phyloP scores from a whole-genome alignment of 257 asterid genomes.

The Nicotiana noctiflora region DNA sequence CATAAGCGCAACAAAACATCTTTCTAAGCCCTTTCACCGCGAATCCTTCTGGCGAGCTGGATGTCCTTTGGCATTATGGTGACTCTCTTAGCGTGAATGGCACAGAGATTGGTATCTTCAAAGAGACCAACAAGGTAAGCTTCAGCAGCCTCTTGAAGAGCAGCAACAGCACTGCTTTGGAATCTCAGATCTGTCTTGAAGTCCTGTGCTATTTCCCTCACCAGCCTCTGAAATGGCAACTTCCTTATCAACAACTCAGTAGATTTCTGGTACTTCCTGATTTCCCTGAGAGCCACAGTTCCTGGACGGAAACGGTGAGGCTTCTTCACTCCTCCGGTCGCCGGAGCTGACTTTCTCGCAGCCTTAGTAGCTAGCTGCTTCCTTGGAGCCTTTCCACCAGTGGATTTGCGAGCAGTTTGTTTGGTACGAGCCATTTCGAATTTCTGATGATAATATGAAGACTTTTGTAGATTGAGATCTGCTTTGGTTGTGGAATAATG shows the following conservation, averaged over 20 bases:
- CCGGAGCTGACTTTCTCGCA: constrained; percentile 57
- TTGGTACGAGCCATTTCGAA: constrained; percentile 55
- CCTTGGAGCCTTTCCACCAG: constrained; percentile 75
- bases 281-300: too few species aligned
- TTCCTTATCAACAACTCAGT: constrained; percentile 29
- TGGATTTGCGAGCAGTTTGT: constrained; percentile 68
- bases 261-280: too few species aligned
- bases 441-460: too few species aligned
- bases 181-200: constrained; percentile 73
- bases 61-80: constrained; percentile 75
- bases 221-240: constrained; percentile 68
- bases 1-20: not conserved
- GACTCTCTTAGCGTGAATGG: constrained; percentile 65
- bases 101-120: constrained; percentile 68
- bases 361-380: constrained; percentile 81
- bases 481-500: too few species aligned
- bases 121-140: constrained; percentile 57
- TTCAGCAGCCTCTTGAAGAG: constrained; percentile 72
- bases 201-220: constrained; percentile 67
- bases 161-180: constrained; percentile 72
- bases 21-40: constrained; percentile 54
- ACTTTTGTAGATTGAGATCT: too few species aligned
- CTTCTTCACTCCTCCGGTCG: too few species aligned
- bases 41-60: constrained; percentile 58
- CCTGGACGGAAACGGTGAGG: too few species aligned